Base-by-base conservation (phyloP, 1,139 yeast species). In the Candida glucosophila region DNA sequence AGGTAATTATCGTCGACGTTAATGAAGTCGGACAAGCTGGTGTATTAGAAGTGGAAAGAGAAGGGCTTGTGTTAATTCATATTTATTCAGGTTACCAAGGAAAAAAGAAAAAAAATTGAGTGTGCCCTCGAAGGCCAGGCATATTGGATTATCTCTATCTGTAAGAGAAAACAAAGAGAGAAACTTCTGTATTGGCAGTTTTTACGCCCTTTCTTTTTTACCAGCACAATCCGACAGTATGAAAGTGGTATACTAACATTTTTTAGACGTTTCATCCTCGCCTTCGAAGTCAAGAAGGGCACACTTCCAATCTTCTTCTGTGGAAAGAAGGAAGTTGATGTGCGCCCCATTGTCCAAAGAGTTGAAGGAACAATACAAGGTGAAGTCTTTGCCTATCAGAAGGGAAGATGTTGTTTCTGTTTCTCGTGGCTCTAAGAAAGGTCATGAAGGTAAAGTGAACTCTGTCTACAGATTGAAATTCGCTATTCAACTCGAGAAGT, bases 241-340 rank as follows among this genome's bases (percentile, higher is more conserved):
- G 6, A 5, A 12, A 13, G 10, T 18, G n/a, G 19, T 19, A 35
- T 55, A 58, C 65, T 58, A 57, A 55, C 60, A 43, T 22, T 12
- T 31, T 40, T 26, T 53, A 77, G 92, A 90, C 95, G 97, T 90
- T 71, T 86, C 98, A 59, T 80, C 95, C 67, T 90, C 96, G 63
- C 93, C 98, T 77, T 81, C 95, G 68, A 90, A 90, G 82, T 76
- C 97, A 69, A 88, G 99, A 83, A 90, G 90, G 88, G 98, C 98
- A 67, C 81, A 92, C 83, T 92, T 92, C 88, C 73, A 73, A 55
- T 93, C 99, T 50, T 93, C 98, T 56, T 90, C 98, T 48, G 81
- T 90, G 49, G 86, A 73, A 60, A 86, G 97, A 75, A 86, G 98
- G 73, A 73, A 69, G 51, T 73, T 92, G 67, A 73, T 92, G 79